These are phyloP conservation scores for Ampelomyces quisqualis DNA, from an alignment of 2,329 filamentous ascomycete species.

Conservation along the genomic window DNA sequence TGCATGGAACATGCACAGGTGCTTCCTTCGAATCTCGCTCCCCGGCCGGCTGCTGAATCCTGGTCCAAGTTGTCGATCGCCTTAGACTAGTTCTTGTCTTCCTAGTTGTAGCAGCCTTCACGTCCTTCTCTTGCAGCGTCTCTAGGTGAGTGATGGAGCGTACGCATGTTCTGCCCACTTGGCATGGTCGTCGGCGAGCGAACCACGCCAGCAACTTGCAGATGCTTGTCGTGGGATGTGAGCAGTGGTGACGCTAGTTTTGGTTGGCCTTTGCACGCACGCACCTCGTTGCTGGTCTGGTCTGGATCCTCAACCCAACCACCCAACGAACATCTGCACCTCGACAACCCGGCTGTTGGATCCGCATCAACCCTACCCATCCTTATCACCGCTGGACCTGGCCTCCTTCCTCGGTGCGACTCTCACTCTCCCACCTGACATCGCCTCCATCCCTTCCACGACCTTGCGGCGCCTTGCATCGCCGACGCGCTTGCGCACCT, in stretches of 20 bases:
- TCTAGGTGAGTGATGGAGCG: too few species aligned
- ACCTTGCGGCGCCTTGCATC: conserved; percentile 14
- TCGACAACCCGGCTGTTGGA: conserved; percentile 15
- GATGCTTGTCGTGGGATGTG: neutral
- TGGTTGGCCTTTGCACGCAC: conserved; percentile 11
- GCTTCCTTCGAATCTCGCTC: neutral
- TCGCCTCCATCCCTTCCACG: conserved; percentile 9
- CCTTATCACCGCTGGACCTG: conserved; percentile 13
- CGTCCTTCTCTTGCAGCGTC: too few species aligned
- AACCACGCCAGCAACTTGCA: neutral
- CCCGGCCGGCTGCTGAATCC: neutral
- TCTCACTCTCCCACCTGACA: conserved; percentile 9
- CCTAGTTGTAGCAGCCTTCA: too few species aligned
- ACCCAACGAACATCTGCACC: too few species aligned
- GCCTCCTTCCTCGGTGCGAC: conserved; percentile 11
- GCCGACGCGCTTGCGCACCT: conserved; percentile 29
- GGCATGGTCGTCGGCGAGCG: too few species aligned
- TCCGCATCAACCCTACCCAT: conserved; percentile 12
- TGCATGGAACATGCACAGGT: neutral
- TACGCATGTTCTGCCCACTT: too few species aligned
- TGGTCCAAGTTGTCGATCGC: neutral
- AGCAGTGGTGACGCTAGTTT: conserved; percentile 2
- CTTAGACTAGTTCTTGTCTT: too few species aligned
- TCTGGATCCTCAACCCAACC: conserved; percentile 7
- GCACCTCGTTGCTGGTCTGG: conserved; percentile 5